A percentile compares a stretch with the other conserved stretches of the same genome.
Evolutionary conservation across 2,329 filamentous ascomycete genomes (phyloP).

Genomic region (Nemania diffusa): DNA sequence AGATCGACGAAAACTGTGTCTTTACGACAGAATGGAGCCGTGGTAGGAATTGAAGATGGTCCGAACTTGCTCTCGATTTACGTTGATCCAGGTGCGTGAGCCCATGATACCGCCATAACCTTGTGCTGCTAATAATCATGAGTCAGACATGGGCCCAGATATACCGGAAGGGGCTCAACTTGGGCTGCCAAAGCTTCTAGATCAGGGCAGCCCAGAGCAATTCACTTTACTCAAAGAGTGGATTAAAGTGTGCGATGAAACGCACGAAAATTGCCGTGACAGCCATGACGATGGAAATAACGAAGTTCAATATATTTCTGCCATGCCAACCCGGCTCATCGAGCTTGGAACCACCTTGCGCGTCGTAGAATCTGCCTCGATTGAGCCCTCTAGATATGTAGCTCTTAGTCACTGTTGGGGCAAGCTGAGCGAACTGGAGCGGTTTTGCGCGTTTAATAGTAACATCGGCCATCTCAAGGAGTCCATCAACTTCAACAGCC

Average conservation of each 20-base stretch:
- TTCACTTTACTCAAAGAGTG: slow-evolving; percentile 20
- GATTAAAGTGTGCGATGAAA: slow-evolving; percentile 19
- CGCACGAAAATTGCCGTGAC: slow-evolving; percentile 10
- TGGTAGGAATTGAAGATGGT: slow-evolving; percentile 41
- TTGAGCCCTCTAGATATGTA: slow-evolving; percentile 14
- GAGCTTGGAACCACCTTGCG: slow-evolving; percentile 5
- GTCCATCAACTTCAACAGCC: slow-evolving; percentile 12
- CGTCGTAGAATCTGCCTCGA: background rate
- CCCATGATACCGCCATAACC: background rate
- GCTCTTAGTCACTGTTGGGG: slow-evolving; percentile 32
- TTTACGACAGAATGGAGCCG: slow-evolving; percentile 63
- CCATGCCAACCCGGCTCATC: slow-evolving; percentile 29
- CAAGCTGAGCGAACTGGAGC: background rate
- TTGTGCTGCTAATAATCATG: background rate
- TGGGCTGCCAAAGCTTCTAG: slow-evolving; percentile 22
- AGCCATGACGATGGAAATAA: background rate
- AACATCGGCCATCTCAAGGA: slow-evolving; percentile 7
- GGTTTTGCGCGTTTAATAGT: slow-evolving; percentile 3
- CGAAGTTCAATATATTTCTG: background rate
- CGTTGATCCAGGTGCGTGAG: slow-evolving; percentile 10
- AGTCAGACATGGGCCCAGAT: background rate
- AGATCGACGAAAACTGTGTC: background rate
- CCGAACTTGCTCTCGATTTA: slow-evolving; percentile 28
- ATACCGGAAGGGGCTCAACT: slow-evolving; percentile 12
- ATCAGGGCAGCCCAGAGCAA: slow-evolving; percentile 16